Evolutionary conservation across 495 filamentous ascomycete genomes (phyloP).

Genomic region (Massariosphaeria phaeospora): DNA sequence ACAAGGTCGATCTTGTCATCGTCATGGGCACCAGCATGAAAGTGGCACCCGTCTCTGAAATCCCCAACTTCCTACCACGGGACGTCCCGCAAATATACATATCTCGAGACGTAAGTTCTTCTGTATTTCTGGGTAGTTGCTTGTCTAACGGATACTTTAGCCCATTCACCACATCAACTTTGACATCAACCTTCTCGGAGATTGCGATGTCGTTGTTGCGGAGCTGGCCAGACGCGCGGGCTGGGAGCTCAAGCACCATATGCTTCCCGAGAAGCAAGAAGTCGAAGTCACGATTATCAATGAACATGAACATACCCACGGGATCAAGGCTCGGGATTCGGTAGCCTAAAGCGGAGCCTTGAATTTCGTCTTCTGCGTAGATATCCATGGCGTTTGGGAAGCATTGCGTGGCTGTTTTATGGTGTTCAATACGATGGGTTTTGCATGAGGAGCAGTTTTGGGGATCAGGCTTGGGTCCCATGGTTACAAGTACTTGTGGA

Average conservation of each 20-base stretch:
- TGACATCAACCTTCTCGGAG: conserved; percentile 88
- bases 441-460: neutral
- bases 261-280: conserved; percentile 54
- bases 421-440: conserved; percentile 10
- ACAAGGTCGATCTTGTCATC: conserved; percentile 82
- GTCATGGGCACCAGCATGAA: conserved; percentile 97
- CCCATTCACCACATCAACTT: conserved; percentile 87
- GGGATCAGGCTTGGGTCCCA: no score
- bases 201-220: conserved; percentile 85
- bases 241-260: conserved; percentile 85
- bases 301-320: conserved; percentile 20
- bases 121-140: neutral
- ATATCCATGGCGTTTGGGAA: conserved; percentile 5
- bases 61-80: conserved; percentile 71
- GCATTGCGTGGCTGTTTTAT: neutral
- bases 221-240: conserved; percentile 81
- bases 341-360: neutral
- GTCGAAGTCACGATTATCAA: conserved; percentile 18
- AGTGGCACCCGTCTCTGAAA: conserved; percentile 89
- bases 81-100: conserved; percentile 92
- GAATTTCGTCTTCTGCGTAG: neutral
- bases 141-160: conserved; percentile 35
- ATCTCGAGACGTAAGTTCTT: conserved; percentile 61
- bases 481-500: no score
- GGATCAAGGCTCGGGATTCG: conserved; percentile 16